A percentile compares a stretch with the other conserved stretches of the same genome.
These are phyloP conservation scores for Avena sativa DNA, from an alignment of 176 grass and related monocot genomes.

Conservation along the genomic window DNA sequence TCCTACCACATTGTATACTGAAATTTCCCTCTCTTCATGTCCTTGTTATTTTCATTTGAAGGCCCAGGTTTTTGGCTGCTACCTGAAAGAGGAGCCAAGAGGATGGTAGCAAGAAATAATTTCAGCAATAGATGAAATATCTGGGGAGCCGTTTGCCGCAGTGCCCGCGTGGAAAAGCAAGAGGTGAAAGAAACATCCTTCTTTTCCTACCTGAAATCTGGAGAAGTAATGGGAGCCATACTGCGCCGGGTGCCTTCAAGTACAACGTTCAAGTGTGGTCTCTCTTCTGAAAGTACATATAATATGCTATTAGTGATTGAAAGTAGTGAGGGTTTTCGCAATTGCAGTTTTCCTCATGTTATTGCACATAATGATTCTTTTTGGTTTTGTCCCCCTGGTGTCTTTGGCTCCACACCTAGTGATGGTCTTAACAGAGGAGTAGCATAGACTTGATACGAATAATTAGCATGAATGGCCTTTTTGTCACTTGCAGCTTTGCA, in stretches of 20 bases:
- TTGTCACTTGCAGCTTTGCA: slow-evolving; percentile 27
- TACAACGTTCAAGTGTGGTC: slow-evolving; percentile 15
- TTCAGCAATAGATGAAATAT: slow-evolving; percentile 34
- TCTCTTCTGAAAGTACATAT: slow-evolving; percentile 17
- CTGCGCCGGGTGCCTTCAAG: slow-evolving; percentile 23
- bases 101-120: slow-evolving; percentile 45
- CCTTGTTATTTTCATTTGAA: slow-evolving; percentile 41
- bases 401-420: slow-evolving; percentile 34
- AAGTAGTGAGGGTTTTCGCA: slow-evolving; percentile 42
- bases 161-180: slow-evolving; percentile 23
- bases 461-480: slow-evolving; percentile 54
- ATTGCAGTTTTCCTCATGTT: slow-evolving; percentile 53
- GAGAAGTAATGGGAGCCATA: slow-evolving; percentile 23
- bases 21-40: slow-evolving; percentile 34
- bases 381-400: slow-evolving; percentile 30
- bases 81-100: slow-evolving; percentile 62
- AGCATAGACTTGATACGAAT: slow-evolving; percentile 52
- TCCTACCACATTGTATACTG: background rate
- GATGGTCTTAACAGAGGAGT: slow-evolving; percentile 50
- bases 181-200: slow-evolving; percentile 27
- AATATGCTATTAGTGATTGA: slow-evolving; percentile 40
- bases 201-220: slow-evolving; percentile 42
- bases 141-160: slow-evolving; percentile 30
- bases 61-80: slow-evolving; percentile 53
- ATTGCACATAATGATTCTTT: slow-evolving; percentile 69